Conservation (phyloP, 2,329 filamentous ascomycete species). For the Fusarium paranaense region DNA sequence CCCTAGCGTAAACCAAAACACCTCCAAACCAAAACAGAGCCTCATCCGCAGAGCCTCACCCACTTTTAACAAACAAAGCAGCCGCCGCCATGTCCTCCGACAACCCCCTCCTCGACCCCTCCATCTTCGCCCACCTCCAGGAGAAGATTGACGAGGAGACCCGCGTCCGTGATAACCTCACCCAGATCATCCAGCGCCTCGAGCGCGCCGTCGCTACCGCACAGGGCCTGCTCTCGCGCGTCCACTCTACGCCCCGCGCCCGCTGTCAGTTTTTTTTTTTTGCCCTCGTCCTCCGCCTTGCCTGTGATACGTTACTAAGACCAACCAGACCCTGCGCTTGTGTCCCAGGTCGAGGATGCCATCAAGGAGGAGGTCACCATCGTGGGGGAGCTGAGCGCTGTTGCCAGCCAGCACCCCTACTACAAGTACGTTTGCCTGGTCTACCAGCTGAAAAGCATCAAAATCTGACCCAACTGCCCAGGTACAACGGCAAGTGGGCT, state of each 20-base stretch:
- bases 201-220: slow-evolving; percentile 86
- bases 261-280: slow-evolving; percentile 56
- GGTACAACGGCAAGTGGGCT: slow-evolving; percentile 87
- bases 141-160: slow-evolving; percentile 90
- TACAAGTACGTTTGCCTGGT: slow-evolving; percentile 76
- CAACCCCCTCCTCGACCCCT: slow-evolving; percentile 71
- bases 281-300: neutral
- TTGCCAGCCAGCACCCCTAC: slow-evolving; percentile 90
- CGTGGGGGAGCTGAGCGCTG: slow-evolving; percentile 74
- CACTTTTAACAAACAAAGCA: slow-evolving; percentile 5
- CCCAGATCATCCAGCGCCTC: slow-evolving; percentile 82
- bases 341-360: slow-evolving; percentile 76
- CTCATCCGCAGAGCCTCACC: slow-evolving; percentile 37
- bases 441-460: neutral
- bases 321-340: slow-evolving; percentile 68
- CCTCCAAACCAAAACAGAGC: slow-evolving; percentile 12
- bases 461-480: slow-evolving; percentile 43
- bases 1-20: slow-evolving; percentile 23
- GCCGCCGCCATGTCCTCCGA: slow-evolving; percentile 47
- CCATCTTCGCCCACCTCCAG: slow-evolving; percentile 90
- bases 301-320: neutral
- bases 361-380: slow-evolving; percentile 80
- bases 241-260: slow-evolving; percentile 84
- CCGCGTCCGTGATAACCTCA: slow-evolving; percentile 83
- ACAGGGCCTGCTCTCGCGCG: slow-evolving; percentile 85